A percentile compares a stretch with the other conserved stretches of the same genome.
These are phyloP conservation scores for Onygenales sp. DNA, from an alignment of 2,329 filamentous ascomycete genomes.

Conservation along the genomic window DNA sequence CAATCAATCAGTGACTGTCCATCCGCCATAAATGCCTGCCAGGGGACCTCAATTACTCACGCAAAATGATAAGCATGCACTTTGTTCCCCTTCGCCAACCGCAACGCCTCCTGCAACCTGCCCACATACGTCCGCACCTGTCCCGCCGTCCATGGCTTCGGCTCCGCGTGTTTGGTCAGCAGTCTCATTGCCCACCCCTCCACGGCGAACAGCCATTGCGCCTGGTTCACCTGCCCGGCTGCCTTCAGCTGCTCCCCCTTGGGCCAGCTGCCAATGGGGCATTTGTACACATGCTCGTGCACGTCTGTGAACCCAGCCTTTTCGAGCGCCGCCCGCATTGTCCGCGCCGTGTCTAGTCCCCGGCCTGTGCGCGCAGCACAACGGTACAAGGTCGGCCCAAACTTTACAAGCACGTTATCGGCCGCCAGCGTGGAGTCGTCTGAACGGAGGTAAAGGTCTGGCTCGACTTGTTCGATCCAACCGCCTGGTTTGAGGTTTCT, in stretches of 20 bases:
- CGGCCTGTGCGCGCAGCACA: slow-evolving; percentile 9
- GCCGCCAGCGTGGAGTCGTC: background rate
- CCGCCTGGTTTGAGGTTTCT: slow-evolving; percentile 23
- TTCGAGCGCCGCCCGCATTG: slow-evolving; percentile 19
- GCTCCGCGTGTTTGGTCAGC: background rate
- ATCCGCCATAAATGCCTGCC: background rate
- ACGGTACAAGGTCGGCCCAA: slow-evolving; percentile 4
- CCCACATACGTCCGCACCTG: background rate
- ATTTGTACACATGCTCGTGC: slow-evolving; percentile 29
- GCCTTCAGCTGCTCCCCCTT: slow-evolving; percentile 16
- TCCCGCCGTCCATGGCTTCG: background rate
- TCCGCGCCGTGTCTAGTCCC: slow-evolving; percentile 13
- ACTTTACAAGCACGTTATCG: slow-evolving; percentile 14
- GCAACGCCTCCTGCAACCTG: background rate
- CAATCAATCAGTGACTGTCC: background rate
- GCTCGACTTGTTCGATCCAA: slow-evolving; percentile 22
- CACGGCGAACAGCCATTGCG: slow-evolving; percentile 5
- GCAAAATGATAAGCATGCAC: background rate
- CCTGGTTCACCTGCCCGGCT: background rate
- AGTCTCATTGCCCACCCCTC: slow-evolving; percentile 6
- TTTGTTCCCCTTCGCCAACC: background rate
- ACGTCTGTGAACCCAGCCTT: slow-evolving; percentile 38
- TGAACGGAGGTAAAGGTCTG: slow-evolving; percentile 9
- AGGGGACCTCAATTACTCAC: background rate
- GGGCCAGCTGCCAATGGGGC: slow-evolving; percentile 34